Evolutionary conservation across 192 early-diverging fungal genomes (phyloP).

Genomic region (Coemansia javaensis): DNA sequence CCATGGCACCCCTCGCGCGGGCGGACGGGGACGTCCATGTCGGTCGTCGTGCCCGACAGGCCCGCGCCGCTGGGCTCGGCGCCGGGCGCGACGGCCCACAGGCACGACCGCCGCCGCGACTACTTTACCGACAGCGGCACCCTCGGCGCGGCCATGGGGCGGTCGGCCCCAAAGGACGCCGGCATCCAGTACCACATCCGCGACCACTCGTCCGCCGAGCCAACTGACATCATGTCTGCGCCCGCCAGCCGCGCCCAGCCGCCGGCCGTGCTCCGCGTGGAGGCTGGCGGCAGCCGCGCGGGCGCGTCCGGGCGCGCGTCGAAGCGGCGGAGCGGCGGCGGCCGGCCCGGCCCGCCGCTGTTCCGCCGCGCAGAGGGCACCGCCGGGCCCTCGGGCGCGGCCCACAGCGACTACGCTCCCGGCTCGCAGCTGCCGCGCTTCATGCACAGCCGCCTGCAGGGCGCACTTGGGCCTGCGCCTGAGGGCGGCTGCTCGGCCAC

Average conservation of each 20-base stretch:
- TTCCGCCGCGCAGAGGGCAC: constrained; percentile 18
- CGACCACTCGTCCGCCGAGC: constrained; percentile 19
- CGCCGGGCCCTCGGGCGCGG: neutral
- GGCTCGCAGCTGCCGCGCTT: constrained; percentile 42
- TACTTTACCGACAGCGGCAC: constrained; percentile 41
- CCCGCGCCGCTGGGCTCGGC: constrained; percentile 34
- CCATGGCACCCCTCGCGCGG: constrained; percentile 32
- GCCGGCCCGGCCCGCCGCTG: constrained; percentile 1
- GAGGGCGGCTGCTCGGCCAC: constrained; percentile 23
- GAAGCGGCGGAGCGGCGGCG: constrained; percentile 1
- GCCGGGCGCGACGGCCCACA: constrained; percentile 31
- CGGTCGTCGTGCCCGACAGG: constrained; percentile 30
- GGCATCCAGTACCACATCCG: constrained; percentile 31
- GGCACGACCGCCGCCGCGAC: constrained; percentile 38
- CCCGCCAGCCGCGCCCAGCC: constrained; percentile 3
- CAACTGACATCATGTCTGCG: constrained; percentile 5
- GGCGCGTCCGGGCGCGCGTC: too few relatives aligned
- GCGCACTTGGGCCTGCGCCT: constrained; percentile 6
- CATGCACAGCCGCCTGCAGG: constrained; percentile 21
- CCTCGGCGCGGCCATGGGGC: constrained; percentile 33
- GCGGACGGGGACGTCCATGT: constrained; percentile 29
- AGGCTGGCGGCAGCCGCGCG: constrained; percentile 6
- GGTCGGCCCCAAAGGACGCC: constrained; percentile 20
- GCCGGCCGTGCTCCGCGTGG: constrained; percentile 14
- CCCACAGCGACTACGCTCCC: constrained; percentile 14